Base-by-base conservation (phyloP, 768 basidiomycete genomes). In the Rickenella mellea region DNA sequence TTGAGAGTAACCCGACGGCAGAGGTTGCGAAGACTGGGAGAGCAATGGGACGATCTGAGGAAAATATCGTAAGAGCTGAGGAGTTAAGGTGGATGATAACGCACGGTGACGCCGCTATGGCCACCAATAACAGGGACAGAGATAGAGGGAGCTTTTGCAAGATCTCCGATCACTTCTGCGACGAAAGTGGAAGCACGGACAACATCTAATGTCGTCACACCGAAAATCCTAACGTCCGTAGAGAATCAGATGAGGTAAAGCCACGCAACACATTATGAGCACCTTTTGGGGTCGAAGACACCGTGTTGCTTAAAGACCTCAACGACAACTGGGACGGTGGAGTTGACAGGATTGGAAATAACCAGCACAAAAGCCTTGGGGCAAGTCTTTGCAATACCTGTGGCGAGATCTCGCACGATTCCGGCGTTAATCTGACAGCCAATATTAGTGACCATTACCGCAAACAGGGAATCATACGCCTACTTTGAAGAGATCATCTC, bases 331-430 rank as follows among this genome's bases (percentile, higher is more conserved):
- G 96, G 96, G 28, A 98, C 94, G 28, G 96, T 97, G 31, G 94
- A 97, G 77, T 99, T 98, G 59, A 99, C 94, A 25, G 96, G 96
- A 72, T 99, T 99, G 53, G 96, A 94, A 63, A 99, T 98, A 51
- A 99, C 92, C 38, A 92, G 78, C 33, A 98, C 78, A 54, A 85
- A 83, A 17, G 96, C 96, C 57, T 91, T 92, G 46, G 94, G 94
- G 31, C 78, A 77, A 38, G 66, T 58, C 12, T 74, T 79, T 12
- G 94, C 93, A 54, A 92, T 87, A 25, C 87, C 92, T 27, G 78
- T 83, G 12, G 93, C 94, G 45, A 99, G 79, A 55, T 90, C 89
- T 53, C 82, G 82, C 45, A 97, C 86, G 60, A 99, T 99, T 36
- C 91, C 91, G 43, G 90, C 96, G 66, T 99, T 99, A 73, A 93